A percentile compares a stretch with the other conserved stretches of the same genome.
These are phyloP conservation scores for Fusarium agapanthi DNA, from an alignment of 2,329 filamentous ascomycete species.

Conservation along the genomic window DNA sequence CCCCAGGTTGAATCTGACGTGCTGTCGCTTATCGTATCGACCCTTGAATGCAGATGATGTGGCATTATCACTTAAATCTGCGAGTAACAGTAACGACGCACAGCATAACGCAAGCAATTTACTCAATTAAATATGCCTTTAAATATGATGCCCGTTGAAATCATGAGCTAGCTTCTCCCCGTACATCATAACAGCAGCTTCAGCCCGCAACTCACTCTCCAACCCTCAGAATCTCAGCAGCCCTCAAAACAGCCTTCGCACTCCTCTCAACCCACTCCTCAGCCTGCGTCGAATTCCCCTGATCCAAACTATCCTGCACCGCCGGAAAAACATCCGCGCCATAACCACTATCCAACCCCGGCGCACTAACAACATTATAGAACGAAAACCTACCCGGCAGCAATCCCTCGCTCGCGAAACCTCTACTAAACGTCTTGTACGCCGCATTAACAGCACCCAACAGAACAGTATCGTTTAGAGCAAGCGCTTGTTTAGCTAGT, in stretches of 20 bases:
- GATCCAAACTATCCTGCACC: constrained; percentile 31
- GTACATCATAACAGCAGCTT: fast-evolving
- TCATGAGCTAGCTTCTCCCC: background rate
- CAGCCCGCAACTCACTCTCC: background rate
- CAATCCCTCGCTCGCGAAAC: constrained; percentile 21
- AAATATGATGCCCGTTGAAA: background rate
- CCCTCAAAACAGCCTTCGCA: constrained; percentile 24
- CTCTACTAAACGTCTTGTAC: constrained; percentile 17
- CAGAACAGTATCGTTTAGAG: constrained; percentile 6
- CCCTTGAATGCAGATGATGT: background rate
- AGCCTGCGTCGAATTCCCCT: constrained; percentile 23
- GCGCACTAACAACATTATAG: constrained; percentile 29
- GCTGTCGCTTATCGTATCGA: constrained; percentile 2
- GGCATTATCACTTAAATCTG: background rate
- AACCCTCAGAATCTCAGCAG: constrained; percentile 22
- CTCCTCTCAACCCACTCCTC: constrained; percentile 34
- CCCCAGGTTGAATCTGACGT: background rate
- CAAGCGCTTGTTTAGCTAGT: background rate
- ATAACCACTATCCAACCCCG: constrained; percentile 24
- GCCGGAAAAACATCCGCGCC: constrained; percentile 34
- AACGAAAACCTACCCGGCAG: constrained; percentile 19
- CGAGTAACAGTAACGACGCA: background rate
- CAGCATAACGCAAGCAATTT: background rate
- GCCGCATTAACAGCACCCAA: constrained; percentile 1
- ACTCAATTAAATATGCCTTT: fast-evolving